A percentile compares a stretch with the other conserved stretches of the same genome.
phyloP scores from a whole-genome alignment of 164 flowering plant species.

The Tetracentron sinense region DNA sequence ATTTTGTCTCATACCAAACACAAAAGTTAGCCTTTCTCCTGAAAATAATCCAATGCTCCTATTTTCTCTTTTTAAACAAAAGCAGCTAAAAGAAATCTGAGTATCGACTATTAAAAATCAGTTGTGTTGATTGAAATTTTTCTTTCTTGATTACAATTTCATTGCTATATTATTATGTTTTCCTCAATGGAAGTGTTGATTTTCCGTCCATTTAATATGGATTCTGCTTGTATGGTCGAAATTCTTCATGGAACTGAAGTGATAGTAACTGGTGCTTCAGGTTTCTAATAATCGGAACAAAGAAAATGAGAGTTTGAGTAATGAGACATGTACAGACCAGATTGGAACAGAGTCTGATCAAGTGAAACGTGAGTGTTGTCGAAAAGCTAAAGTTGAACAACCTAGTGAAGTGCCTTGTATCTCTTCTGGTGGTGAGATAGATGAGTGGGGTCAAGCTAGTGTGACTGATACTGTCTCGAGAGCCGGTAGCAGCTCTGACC shows the following conservation, averaged over 20 bases:
- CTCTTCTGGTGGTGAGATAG: slow-evolving; percentile 32
- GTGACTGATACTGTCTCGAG: slow-evolving; percentile 21
- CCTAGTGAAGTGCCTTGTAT: slow-evolving; percentile 34
- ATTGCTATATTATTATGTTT: background rate
- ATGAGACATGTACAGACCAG: slow-evolving; percentile 23
- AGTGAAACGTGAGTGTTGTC: slow-evolving; percentile 26
- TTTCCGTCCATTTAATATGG: background rate
- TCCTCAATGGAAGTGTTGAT: background rate
- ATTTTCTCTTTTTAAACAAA: too few relatives aligned
- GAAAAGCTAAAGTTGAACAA: slow-evolving; percentile 33
- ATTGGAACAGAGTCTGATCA: slow-evolving; percentile 25
- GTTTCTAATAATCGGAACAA: slow-evolving; percentile 29
- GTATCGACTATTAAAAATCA: too few relatives aligned
- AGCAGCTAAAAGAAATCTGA: too few relatives aligned
- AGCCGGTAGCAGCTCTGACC: slow-evolving; percentile 45
- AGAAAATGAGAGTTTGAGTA: slow-evolving; percentile 22
- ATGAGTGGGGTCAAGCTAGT: slow-evolving; percentile 43
- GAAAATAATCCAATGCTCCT: too few relatives aligned
- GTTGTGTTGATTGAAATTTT: background rate
- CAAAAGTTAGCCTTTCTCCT: too few relatives aligned
- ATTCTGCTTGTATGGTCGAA: background rate
- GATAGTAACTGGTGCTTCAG: slow-evolving; percentile 20
- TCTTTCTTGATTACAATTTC: background rate
- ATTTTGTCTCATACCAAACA: too few relatives aligned
- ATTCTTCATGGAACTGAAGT: background rate